Conservation (phyloP, 176 grass and related monocot species). For the Musa troglodytarum region DNA sequence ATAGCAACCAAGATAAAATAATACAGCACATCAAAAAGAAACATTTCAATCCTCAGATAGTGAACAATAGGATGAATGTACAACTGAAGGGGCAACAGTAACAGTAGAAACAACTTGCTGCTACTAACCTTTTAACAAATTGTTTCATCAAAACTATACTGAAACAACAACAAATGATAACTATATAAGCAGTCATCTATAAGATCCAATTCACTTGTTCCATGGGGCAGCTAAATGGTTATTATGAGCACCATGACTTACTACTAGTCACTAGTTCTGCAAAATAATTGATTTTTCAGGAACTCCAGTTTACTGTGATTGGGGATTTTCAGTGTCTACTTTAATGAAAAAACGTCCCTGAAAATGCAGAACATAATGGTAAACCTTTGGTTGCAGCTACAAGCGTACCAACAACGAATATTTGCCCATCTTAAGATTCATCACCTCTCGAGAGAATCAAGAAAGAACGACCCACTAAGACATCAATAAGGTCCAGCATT, state of each 20-base stretch:
- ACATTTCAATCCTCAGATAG: not conserved
- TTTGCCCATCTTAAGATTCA: too few relatives aligned
- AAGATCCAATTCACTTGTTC: not conserved
- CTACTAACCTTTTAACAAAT: not conserved
- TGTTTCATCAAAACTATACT: not conserved
- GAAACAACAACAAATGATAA: not conserved
- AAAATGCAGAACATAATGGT: too few relatives aligned
- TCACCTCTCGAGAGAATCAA: too few relatives aligned
- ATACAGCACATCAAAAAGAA: not conserved
- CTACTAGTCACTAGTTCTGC: not conserved
- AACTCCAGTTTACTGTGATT: not conserved
- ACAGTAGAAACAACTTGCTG: not conserved
- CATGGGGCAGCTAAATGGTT: not conserved
- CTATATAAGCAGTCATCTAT: not conserved
- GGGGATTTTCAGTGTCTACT: too few relatives aligned
- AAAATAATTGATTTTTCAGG: not conserved
- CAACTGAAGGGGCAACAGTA: not conserved
- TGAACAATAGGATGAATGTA: not conserved
- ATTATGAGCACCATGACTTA: not conserved
- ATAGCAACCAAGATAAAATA: conserved; percentile 1
- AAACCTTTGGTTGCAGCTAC: too few relatives aligned
- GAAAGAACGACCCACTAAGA: too few relatives aligned
- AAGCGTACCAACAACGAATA: too few relatives aligned
- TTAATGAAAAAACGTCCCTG: too few relatives aligned
- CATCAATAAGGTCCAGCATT: too few relatives aligned